These are phyloP conservation scores for Xanthoconium purpureum DNA, from an alignment of 768 basidiomycete genomes.

Conservation along the genomic window DNA sequence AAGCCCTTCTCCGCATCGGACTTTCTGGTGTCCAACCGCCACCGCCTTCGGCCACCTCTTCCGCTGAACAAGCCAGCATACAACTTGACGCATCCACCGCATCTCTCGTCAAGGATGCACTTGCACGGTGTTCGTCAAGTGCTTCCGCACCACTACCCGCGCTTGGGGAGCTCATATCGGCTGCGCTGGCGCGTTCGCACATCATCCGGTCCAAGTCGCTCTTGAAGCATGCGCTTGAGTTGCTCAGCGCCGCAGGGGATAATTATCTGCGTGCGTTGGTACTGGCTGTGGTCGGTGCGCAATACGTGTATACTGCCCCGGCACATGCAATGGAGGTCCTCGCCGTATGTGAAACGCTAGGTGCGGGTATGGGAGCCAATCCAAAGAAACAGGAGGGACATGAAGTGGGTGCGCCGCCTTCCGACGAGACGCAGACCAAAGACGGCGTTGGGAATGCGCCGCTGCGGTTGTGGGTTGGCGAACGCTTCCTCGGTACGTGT, in stretches of 20 bases:
- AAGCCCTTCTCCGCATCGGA: slow-evolving; percentile 51
- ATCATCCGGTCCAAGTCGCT: slow-evolving; percentile 36
- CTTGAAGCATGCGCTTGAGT: slow-evolving; percentile 56
- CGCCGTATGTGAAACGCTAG: slow-evolving; percentile 64
- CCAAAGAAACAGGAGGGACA: slow-evolving; percentile 20
- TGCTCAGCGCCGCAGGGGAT: slow-evolving; percentile 58
- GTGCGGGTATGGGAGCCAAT: slow-evolving; percentile 58
- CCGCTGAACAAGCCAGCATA: slow-evolving; percentile 1
- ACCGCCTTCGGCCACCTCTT: background rate
- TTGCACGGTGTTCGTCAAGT: slow-evolving; percentile 22
- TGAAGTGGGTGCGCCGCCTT: background rate
- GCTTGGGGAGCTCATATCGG: slow-evolving; percentile 17
- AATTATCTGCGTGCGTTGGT: slow-evolving; percentile 72
- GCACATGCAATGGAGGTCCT: slow-evolving; percentile 70
- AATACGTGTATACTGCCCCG: slow-evolving; percentile 67
- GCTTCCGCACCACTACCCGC: slow-evolving; percentile 20
- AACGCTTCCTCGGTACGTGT: slow-evolving; percentile 57
- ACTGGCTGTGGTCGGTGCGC: slow-evolving; percentile 62
- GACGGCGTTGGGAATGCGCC: slow-evolving; percentile 58
- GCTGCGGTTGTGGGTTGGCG: slow-evolving; percentile 69
- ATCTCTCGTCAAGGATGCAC: slow-evolving; percentile 26
- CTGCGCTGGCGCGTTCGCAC: slow-evolving; percentile 20
- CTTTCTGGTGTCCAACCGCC: slow-evolving; percentile 19
- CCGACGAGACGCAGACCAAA: slow-evolving; percentile 9
- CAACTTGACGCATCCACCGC: slow-evolving; percentile 17